phyloP scores from a whole-genome alignment of 805 yeast genomes.

The Starmerella kuoi region DNA sequence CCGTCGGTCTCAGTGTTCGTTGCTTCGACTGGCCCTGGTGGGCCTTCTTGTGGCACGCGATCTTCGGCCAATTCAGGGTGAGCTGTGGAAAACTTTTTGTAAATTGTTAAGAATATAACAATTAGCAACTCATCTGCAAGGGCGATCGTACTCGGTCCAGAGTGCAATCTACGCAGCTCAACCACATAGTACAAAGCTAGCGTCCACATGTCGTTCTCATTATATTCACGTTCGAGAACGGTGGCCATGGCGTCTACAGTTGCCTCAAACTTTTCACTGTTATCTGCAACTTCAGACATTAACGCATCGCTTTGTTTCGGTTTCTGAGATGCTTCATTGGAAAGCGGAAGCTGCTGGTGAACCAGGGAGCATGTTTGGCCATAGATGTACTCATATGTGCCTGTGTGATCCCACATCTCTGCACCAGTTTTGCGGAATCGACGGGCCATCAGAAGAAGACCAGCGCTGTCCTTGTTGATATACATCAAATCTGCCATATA shows the following conservation, averaged over 20 bases:
- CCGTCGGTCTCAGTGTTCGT: neutral
- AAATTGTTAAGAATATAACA: constrained; percentile 4
- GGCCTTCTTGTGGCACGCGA: neutral
- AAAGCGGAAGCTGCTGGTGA: constrained; percentile 35
- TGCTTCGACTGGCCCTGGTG: neutral
- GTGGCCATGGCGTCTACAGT: constrained; percentile 6
- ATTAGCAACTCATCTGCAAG: constrained; percentile 17
- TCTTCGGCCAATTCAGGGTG: neutral
- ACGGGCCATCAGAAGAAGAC: constrained; percentile 49
- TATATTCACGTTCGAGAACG: neutral
- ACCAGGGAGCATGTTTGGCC: constrained; percentile 40
- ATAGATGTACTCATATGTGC: constrained; percentile 57
- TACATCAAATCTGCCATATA: constrained; percentile 49
- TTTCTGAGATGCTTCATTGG: constrained; percentile 18
- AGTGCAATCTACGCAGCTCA: constrained; percentile 13
- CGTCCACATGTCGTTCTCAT: constrained; percentile 9
- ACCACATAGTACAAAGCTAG: constrained; percentile 11
- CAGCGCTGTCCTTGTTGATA: constrained; percentile 42
- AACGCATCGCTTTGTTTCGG: constrained; percentile 41
- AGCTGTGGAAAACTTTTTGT: neutral
- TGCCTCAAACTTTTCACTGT: constrained; percentile 28
- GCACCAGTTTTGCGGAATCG: constrained; percentile 69
- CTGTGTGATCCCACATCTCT: constrained; percentile 54
- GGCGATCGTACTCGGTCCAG: constrained; percentile 13
- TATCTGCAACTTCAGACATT: constrained; percentile 37